Evolutionary conservation across 2,329 filamentous ascomycete species (phyloP).

Genomic region (Apiospora malaysiana): DNA sequence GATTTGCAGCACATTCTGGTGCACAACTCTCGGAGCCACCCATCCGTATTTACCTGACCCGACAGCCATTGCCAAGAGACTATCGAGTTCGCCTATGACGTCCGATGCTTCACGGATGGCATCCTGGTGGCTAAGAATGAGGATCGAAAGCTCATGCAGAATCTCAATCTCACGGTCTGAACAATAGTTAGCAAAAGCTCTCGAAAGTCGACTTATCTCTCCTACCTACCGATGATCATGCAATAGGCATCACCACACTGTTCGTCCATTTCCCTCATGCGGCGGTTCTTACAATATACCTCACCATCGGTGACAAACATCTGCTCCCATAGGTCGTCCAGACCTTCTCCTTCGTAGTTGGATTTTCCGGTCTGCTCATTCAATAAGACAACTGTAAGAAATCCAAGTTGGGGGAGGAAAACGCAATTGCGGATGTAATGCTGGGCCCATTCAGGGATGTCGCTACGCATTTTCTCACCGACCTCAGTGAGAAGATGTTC

Average conservation of each 20-base stretch:
- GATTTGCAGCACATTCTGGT: conserved; percentile 74
- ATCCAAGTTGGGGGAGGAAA: conserved; percentile 91
- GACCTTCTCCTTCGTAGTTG: conserved; percentile 66
- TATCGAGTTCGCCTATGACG: conserved; percentile 85
- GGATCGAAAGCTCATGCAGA: conserved; percentile 75
- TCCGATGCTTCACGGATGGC: conserved; percentile 74
- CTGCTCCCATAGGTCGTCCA: conserved; percentile 72
- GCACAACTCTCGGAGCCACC: conserved; percentile 70
- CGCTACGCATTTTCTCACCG: conserved; percentile 65
- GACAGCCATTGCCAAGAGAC: conserved; percentile 78
- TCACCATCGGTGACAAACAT: conserved; percentile 75
- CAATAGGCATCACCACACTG: conserved; percentile 86
- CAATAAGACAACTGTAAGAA: conserved; percentile 76
- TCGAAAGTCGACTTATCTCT: neutral
- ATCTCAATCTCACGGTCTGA: conserved; percentile 88
- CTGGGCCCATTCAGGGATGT: conserved; percentile 65
- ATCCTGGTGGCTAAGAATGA: conserved; percentile 71
- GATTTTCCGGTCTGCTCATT: conserved; percentile 64
- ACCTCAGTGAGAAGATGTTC: conserved; percentile 74
- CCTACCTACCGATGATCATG: conserved; percentile 77
- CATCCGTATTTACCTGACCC: conserved; percentile 79
- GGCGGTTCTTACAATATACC: conserved; percentile 84
- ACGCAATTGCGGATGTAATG: conserved; percentile 74
- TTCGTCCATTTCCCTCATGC: conserved; percentile 81
- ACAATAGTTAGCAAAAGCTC: conserved; percentile 16